Percentiles rank a stretch among this genome's conserved stretches.
phyloP scores from a whole-genome alignment of 73 alveolate genomes.

The Tetrahymena thermophila region DNA sequence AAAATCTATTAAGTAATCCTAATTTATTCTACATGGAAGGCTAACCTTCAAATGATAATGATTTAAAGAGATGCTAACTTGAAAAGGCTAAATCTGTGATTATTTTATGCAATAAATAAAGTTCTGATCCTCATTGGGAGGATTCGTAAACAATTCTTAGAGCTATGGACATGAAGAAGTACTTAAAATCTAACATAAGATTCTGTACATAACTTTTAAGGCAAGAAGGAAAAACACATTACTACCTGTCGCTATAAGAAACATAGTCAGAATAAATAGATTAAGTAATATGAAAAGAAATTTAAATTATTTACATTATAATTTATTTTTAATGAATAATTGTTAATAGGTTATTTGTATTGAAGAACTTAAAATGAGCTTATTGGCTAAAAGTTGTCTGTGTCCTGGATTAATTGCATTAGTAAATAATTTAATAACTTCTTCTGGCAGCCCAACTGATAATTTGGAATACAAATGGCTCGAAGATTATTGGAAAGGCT shows the following conservation, averaged over 20 bases:
- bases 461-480: slow-evolving; percentile 77
- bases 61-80: slow-evolving; percentile 76
- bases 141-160: slow-evolving; percentile 83
- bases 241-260: slow-evolving; percentile 67
- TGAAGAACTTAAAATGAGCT: slow-evolving; percentile 80
- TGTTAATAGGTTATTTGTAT: slow-evolving; percentile 75
- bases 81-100: slow-evolving; percentile 86
- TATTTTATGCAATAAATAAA: slow-evolving; percentile 77
- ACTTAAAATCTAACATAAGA: slow-evolving; percentile 38
- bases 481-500: slow-evolving; percentile 87
- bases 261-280: not conserved
- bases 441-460: slow-evolving; percentile 69
- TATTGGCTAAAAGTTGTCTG: slow-evolving; percentile 84
- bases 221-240: slow-evolving; percentile 91
- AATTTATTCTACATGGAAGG: slow-evolving; percentile 82
- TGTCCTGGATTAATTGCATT: slow-evolving; percentile 90
- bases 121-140: slow-evolving; percentile 81
- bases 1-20: slow-evolving; percentile 52
- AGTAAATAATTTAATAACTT: slow-evolving; percentile 75
- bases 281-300: not conserved
- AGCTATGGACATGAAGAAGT: slow-evolving; percentile 89
- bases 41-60: slow-evolving; percentile 69
- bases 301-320: slow-evolving; percentile 19
- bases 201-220: slow-evolving; percentile 80
- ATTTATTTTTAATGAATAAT: slow-evolving; percentile 47